A percentile compares a stretch with the other conserved stretches of the same genome.
phyloP scores from a whole-genome alignment of 805 yeast genomes.

The Schwanniomyces polymorphus region DNA sequence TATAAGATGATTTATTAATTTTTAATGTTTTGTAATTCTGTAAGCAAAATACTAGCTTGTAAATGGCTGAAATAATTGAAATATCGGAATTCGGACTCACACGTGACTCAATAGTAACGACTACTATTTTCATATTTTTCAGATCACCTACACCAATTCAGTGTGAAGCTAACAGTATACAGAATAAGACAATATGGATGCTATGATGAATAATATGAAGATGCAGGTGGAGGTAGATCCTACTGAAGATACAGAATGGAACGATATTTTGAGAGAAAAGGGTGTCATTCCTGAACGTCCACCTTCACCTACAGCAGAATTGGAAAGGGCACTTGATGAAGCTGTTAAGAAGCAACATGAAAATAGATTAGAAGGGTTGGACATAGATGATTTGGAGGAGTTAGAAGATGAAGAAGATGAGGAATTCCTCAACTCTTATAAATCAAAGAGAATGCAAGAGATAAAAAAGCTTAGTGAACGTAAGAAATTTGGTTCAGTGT shows the following conservation, averaged over 20 bases:
- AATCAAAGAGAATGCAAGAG: constrained; percentile 76
- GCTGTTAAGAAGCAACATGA: constrained; percentile 80
- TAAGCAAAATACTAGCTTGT: neutral
- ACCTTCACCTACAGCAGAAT: constrained; percentile 80
- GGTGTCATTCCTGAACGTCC: constrained; percentile 93
- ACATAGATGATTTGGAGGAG: constrained; percentile 79
- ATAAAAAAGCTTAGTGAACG: constrained; percentile 58
- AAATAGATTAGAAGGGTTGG: constrained; percentile 74
- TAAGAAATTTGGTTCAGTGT: constrained; percentile 71
- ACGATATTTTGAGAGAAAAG: constrained; percentile 84
- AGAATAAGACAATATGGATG: neutral
- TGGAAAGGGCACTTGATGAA: constrained; percentile 86
- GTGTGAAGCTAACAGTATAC: neutral
- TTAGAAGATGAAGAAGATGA: constrained; percentile 93
- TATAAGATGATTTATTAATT: neutral
- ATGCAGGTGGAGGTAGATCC: constrained; percentile 90
- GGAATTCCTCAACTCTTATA: constrained; percentile 78
- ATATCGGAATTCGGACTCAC: neutral
- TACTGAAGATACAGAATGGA: constrained; percentile 98
- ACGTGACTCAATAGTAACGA: neutral
- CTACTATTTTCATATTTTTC: neutral
- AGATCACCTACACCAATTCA: neutral
- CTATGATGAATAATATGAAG: constrained; percentile 34
- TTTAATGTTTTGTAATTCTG: neutral
- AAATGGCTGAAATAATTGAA: neutral